These are phyloP conservation scores for Penicillium nordicum DNA, from an alignment of 2,329 filamentous ascomycete species.

Conservation along the genomic window DNA sequence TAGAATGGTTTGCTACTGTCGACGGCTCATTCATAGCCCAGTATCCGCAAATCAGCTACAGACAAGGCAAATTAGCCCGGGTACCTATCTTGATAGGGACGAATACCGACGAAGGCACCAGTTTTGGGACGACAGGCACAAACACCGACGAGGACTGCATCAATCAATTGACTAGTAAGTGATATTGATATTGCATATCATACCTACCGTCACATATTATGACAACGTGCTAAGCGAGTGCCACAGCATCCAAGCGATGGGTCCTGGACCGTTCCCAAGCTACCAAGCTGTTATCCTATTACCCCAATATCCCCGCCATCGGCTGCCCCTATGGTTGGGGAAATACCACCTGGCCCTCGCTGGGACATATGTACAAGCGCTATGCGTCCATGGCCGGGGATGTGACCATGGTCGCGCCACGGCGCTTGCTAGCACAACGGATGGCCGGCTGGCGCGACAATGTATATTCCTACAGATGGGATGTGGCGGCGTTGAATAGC, in stretches of 20 bases:
- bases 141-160: conserved; percentile 54
- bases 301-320: conserved; percentile 50
- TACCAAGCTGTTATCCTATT: conserved; percentile 46
- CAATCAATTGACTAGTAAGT: conserved; percentile 28
- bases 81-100: conserved; percentile 62
- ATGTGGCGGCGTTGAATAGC: conserved; percentile 28
- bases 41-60: conserved; percentile 54
- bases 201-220: not conserved
- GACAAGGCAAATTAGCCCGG: conserved; percentile 56
- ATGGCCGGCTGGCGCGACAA: conserved; percentile 21
- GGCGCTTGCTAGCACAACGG: conserved; percentile 26
- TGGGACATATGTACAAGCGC: conserved; percentile 30
- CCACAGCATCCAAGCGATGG: conserved; percentile 29
- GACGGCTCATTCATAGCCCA: conserved; percentile 57
- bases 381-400: conserved; percentile 33
- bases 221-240: conserved; percentile 10
- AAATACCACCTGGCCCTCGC: conserved; percentile 28
- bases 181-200: not conserved
- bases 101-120: conserved; percentile 64
- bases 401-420: conserved; percentile 28
- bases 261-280: conserved; percentile 26
- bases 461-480: conserved; percentile 32
- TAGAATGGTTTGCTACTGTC: conserved; percentile 43
- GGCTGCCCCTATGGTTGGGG: conserved; percentile 47
- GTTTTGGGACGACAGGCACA: conserved; percentile 52